phyloP scores from a whole-genome alignment of 345 rosid genomes.

The Pelargonium nanum region DNA sequence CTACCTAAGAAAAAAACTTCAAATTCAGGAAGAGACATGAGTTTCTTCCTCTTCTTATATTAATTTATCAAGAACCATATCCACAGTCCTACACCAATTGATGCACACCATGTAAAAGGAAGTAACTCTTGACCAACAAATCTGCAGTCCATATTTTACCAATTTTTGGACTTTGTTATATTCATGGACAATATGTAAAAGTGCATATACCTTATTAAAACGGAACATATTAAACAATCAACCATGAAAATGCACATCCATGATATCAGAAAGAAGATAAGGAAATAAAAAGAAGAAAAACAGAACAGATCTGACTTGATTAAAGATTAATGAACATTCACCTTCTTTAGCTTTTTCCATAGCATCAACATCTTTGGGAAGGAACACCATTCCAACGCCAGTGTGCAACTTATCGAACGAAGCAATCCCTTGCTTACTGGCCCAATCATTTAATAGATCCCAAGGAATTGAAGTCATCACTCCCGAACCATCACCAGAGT shows the following conservation, averaged over 20 bases:
- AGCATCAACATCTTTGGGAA: slow-evolving; percentile 55
- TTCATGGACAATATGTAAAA: background rate
- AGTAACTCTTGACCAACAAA: background rate
- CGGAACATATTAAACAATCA: slow-evolving; percentile 5
- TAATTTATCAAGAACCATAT: background rate
- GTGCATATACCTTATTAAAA: background rate
- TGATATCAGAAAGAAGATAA: background rate
- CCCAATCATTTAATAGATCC: slow-evolving; percentile 80
- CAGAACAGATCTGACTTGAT: background rate
- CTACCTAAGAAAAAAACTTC: background rate
- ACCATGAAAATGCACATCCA: background rate
- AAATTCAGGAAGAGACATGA: background rate
- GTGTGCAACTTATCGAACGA: slow-evolving; percentile 74
- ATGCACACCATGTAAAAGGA: background rate
- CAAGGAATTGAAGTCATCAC: slow-evolving; percentile 97
- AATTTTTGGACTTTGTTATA: background rate
- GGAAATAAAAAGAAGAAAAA: background rate
- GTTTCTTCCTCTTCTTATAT: background rate
- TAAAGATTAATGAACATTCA: slow-evolving; percentile 8
- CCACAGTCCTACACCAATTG: background rate
- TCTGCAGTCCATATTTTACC: background rate
- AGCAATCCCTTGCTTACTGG: slow-evolving; percentile 56
- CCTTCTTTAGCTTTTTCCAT: slow-evolving; percentile 77
- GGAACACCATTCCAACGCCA: slow-evolving; percentile 94
- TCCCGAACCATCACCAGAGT: slow-evolving; percentile 97